Base-by-base conservation (phyloP, 2,329 filamentous ascomycete species). In the Colletotrichum sansevieriae region DNA sequence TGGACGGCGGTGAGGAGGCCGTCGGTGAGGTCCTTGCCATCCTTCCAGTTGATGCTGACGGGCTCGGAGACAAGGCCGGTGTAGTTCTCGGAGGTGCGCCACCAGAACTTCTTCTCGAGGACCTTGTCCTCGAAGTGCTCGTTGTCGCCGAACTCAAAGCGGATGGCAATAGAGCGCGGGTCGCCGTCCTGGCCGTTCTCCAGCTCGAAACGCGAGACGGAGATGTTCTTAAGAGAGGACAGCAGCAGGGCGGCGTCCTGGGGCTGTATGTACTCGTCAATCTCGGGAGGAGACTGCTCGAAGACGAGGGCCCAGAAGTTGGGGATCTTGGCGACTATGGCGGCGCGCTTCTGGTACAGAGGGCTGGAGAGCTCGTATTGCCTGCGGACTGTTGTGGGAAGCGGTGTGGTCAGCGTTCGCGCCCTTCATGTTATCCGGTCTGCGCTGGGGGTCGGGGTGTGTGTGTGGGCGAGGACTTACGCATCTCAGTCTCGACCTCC, bases 271-370 rank as follows among this genome's bases (percentile, higher is more conserved):
- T 91, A 94, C 81, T 94, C 91, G 82, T 97, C 94, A 74, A 99
- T 88, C 71, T 97, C 94, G 54, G 88, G 86, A 2, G 95, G 94
- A 3, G 92, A 90, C 82, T 94, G 91, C 83, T 97, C 93, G 78
- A 98, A 87, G 65, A 98, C 95, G 67, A 97, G 88, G n/a, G 93
- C 86, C 96, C 96, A 98, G 88, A 98, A 99, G 83, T 93, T 90
- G 74, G 90, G 88, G 76, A 98, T 95, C 76, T 90, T 85, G 71
- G 87, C 80, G 72, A 96, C 84, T 72, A 94, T 81, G 74, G 88
- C 86, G 72, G 88, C 85, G 77, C 95, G 93, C 82, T 92, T 92
- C 75, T 87, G 85, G 84, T 94, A 97, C 70, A 97, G 87, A 51
- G 91, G 86, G 70, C 85, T 83, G 75, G 88, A 87, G 74, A 94